Base-by-base conservation (phyloP, 2,329 filamentous ascomycete genomes). In the Thielaviopsis musarum region DNA sequence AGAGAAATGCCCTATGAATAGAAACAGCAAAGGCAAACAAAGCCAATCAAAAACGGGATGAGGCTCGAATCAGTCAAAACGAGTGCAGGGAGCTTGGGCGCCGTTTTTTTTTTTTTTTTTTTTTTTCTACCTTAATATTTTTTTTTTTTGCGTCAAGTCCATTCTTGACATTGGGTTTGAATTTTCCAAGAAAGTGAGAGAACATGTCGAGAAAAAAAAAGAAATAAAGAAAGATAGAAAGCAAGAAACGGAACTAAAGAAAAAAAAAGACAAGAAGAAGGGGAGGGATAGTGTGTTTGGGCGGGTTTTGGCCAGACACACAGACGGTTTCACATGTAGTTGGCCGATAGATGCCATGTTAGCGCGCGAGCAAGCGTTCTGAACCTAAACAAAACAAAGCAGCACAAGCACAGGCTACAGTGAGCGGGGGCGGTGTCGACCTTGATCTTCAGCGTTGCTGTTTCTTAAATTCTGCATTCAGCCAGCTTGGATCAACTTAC, bases 281-380 rank as follows among this genome's bases (percentile, higher is more conserved):
- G 15, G 17, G 17, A 45, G 15, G 38, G 15, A 45, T n/a, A n/a
- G 26, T 48, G 57, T 54, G 57, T 59, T 59, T 59, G 28, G 55
- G 21, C 6, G 12, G 48, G 28, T 45, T 52, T 53, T 17, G 49
- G 13, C 19, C 28, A 59, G 49, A 19, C 49, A 45, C 30, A 28
- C 52, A 21, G n/a, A 21, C 26, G 34, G 57, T 54, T 59, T 59
- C 57, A 58, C 22, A 24, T 51, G 55, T 34, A 56, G 54, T 15
- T 17, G 45, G 5, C 52, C 22, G 22, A 24, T 28, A 5, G 34
- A 15, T 12, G 19, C 52, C 17, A 54, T 21, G 48, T 28, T 58
- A 30, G 22, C n/a, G 26, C 45, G 6, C n/a, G 24, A 17, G n/a
- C 17, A 51, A 24, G n/a, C n/a, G n/a, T n/a, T n/a, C n/a, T n/a